Base-by-base conservation (phyloP, 2,329 filamentous ascomycete species). In the Talaromyces amestolkiae region DNA sequence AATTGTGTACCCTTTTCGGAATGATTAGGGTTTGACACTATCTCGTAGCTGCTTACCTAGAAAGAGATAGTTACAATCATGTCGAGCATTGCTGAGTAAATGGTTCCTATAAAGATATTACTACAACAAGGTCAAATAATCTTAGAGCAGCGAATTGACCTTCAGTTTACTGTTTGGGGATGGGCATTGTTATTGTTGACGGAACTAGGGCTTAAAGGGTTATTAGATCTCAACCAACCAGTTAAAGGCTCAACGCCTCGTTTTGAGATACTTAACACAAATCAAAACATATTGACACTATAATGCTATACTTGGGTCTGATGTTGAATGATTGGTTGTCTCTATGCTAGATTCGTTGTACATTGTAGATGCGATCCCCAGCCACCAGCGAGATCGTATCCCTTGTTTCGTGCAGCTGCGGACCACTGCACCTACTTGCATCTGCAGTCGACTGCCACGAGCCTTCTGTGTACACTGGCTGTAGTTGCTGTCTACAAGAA, bases 351-450 rank as follows among this genome's bases (percentile, higher is more conserved):
- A 47, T 24, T 7, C 17, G 41, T 19, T 4, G 11, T 17, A 41
- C 22, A 3, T 35, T 9, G 6, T 24, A 54, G 31, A 6, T 45
- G 2, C 6, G 24, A 10, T 37, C 39, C n/a, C 61, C 61, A 58
- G 39, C 61, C 61, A 63, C 31, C 41, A 13, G 15, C 9, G 15
- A 58, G 61, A 63, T 58, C 39, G 61, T 45, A 63, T 58, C 61
- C 61, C 61, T 63, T 63, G 61, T 47, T 63, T 58, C 24, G 61
- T 39, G n/a, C 51, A 27, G 39, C 37, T 43, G 22, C 45, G n/a
- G 53, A 56, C 53, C 15, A 56, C 27, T 13, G 51, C 27, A 11
- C 15, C 19, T 35, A 39, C 19, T 56, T 22, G 53, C 33, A 24
- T 39, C 19, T 56, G 33, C 53, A 53, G 15, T 39, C 11, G 27